A percentile compares a stretch with the other conserved stretches of the same genome.
phyloP scores from a whole-genome alignment of 2,329 filamentous ascomycete species.

The Aspergillus aculeatinus region DNA sequence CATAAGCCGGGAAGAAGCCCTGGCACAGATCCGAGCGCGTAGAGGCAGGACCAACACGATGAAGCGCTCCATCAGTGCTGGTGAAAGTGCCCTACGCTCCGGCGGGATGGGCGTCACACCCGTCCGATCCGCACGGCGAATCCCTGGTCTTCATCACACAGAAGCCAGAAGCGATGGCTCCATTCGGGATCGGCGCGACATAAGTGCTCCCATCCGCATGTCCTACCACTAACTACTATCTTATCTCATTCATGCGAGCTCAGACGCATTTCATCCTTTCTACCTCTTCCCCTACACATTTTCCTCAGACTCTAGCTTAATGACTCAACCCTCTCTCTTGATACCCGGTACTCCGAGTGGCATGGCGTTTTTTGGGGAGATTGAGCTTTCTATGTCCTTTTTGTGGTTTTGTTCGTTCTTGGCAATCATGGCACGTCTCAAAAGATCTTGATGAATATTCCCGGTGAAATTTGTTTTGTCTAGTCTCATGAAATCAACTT shows the following conservation, averaged over 20 bases:
- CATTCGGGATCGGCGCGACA: constrained; percentile 33
- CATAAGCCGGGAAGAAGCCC: constrained; percentile 48
- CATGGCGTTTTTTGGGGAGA: constrained; percentile 15
- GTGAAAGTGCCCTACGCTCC: constrained; percentile 33
- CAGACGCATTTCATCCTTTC: constrained; percentile 1
- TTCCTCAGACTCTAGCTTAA: constrained; percentile 12
- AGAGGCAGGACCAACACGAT: constrained; percentile 46
- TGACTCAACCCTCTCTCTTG: constrained; percentile 15
- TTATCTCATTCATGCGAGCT: neutral
- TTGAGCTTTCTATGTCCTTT: neutral
- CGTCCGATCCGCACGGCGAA: constrained; percentile 29
- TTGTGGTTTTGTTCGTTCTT: neutral
- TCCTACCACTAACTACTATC: constrained; percentile 23
- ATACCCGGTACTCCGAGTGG: constrained; percentile 30
- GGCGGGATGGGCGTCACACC: constrained; percentile 28
- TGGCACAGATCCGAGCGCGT: constrained; percentile 51
- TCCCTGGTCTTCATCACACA: constrained; percentile 34
- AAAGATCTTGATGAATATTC: neutral
- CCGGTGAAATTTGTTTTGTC: neutral
- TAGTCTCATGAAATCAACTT: neutral
- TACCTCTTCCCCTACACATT: constrained; percentile 14
- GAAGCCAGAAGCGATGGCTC: constrained; percentile 30
- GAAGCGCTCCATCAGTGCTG: constrained; percentile 43
- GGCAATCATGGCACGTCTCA: neutral
- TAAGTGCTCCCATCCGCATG: constrained; percentile 40